phyloP scores from a whole-genome alignment of 2,329 filamentous ascomycete species.

The Cercospora canescens region DNA sequence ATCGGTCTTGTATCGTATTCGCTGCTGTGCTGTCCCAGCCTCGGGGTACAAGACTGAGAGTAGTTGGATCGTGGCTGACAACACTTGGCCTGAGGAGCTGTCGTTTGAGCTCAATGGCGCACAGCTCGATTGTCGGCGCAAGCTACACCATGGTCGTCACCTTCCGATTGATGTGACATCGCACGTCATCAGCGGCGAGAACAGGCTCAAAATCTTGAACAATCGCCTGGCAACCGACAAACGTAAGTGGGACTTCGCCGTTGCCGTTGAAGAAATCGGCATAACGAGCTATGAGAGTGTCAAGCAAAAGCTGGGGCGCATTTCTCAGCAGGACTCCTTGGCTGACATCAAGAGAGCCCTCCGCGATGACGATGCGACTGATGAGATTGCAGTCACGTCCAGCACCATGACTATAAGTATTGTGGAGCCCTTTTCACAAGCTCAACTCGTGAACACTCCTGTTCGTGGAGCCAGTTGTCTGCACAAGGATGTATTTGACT shows the following conservation, averaged over 20 bases:
- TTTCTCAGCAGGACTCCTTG: constrained; percentile 53
- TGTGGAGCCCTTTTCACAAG: constrained; percentile 48
- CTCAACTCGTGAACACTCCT: constrained; percentile 64
- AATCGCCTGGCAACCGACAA: constrained; percentile 42
- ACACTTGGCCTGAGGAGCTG: constrained; percentile 69
- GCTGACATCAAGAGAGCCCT: constrained; percentile 58
- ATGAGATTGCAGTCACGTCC: constrained; percentile 46
- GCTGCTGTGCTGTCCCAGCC: constrained; percentile 56
- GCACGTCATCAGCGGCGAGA: constrained; percentile 59
- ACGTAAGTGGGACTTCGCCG: constrained; percentile 51
- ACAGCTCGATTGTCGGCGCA: constrained; percentile 60
- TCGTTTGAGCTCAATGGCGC: constrained; percentile 68
- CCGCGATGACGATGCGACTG: constrained; percentile 54
- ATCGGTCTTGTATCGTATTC: constrained; percentile 65
- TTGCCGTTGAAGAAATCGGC: constrained; percentile 71
- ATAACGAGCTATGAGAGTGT: constrained; percentile 48
- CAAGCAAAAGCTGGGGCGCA: constrained; percentile 33
- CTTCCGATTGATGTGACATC: constrained; percentile 72
- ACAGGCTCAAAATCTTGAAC: constrained; percentile 58
- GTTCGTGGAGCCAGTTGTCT: constrained; percentile 69
- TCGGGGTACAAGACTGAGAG: constrained; percentile 42
- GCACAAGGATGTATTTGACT: constrained; percentile 88
- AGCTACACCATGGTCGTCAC: constrained; percentile 72
- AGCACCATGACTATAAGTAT: constrained; percentile 45
- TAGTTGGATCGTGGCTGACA: constrained; percentile 65